These are phyloP conservation scores for Mucor sp. DNA, from an alignment of 371 early-diverging fungal species.

Conservation along the genomic window DNA sequence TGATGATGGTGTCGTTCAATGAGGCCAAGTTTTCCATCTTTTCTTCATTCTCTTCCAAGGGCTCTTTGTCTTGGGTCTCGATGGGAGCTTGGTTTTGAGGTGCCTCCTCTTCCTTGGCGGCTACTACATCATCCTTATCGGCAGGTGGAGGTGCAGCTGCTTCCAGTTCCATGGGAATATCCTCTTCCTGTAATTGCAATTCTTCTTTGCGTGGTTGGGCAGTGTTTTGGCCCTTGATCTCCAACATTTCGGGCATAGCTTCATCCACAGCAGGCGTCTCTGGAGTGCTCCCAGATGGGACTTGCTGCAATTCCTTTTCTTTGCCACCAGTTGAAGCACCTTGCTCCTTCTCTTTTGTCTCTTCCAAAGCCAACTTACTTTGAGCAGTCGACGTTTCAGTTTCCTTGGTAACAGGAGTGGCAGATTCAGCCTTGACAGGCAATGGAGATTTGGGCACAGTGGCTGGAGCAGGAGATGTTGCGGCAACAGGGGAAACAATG, in stretches of 20 bases:
- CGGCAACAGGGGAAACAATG: background rate
- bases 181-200: background rate
- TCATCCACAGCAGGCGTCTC: background rate
- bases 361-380: background rate
- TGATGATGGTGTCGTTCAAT: conserved; percentile 31
- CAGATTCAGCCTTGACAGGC: background rate
- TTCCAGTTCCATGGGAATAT: background rate
- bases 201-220: background rate
- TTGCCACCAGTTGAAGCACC: background rate
- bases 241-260: conserved; percentile 7
- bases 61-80: background rate
- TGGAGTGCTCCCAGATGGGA: background rate
- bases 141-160: background rate
- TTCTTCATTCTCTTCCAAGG: background rate
- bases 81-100: background rate
- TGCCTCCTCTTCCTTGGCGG: background rate
- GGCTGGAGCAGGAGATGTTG: background rate
- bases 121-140: background rate
- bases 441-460: background rate
- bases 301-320: background rate
- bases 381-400: background rate
- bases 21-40: conserved; percentile 14
- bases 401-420: background rate
- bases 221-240: background rate
- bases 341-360: background rate